Conservation (phyloP, 257 asterid genomes). For the Nicotiana attenuata region DNA sequence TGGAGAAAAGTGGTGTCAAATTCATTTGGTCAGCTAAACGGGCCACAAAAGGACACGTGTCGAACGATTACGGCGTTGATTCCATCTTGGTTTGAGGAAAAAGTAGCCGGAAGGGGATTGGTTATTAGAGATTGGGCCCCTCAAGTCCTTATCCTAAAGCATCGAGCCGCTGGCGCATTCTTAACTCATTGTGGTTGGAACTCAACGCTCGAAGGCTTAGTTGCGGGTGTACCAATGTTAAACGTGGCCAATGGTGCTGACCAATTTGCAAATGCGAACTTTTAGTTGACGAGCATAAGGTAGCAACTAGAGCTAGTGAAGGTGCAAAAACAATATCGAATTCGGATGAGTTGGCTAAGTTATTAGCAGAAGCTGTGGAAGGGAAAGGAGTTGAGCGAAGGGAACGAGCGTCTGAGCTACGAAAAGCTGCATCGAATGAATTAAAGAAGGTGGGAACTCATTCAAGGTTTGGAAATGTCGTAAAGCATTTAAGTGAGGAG, state of each 20-base stretch:
- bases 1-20: conserved; percentile 52
- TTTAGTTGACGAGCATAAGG: conserved; percentile 48
- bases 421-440: conserved; percentile 36
- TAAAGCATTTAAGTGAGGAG: conserved; percentile 16
- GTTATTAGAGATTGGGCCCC: conserved; percentile 78
- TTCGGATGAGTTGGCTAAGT: conserved; percentile 29
- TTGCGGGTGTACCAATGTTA: conserved; percentile 61
- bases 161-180: conserved; percentile 33
- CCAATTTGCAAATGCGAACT: conserved; percentile 53
- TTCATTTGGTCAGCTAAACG: conserved; percentile 50
- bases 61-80: conserved; percentile 32
- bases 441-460: conserved; percentile 49
- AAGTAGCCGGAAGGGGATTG: conserved; percentile 53
- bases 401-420: conserved; percentile 10
- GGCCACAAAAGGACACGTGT: conserved; percentile 47
- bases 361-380: conserved; percentile 22
- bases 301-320: conserved; percentile 56
- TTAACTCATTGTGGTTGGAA: conserved; percentile 85
- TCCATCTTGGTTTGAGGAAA: conserved; percentile 62
- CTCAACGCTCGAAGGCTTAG: conserved; percentile 45
- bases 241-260: conserved; percentile 86
- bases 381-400: conserved; percentile 35
- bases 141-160: conserved; percentile 53
- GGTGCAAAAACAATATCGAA: conserved; percentile 44
- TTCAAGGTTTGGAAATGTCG: conserved; percentile 37